phyloP scores from a whole-genome alignment of 2,329 filamentous ascomycete species.

The Zymoseptoria pseudotritici region DNA sequence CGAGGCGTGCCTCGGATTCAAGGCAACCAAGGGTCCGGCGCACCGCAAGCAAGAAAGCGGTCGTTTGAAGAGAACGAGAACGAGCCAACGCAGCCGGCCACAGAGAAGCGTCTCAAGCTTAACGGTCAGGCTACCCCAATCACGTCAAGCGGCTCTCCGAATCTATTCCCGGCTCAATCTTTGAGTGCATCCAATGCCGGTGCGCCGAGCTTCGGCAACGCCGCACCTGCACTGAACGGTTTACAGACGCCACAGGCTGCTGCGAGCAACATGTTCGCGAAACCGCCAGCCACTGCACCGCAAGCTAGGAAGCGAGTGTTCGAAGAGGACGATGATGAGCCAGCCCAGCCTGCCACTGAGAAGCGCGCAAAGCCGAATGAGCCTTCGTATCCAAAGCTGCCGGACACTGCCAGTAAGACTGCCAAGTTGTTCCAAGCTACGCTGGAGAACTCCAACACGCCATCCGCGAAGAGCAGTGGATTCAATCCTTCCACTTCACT shows the following conservation, averaged over 20 bases:
- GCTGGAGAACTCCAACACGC: constrained; percentile 19
- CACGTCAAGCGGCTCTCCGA: neutral
- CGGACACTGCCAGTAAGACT: constrained; percentile 25
- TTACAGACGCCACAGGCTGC: constrained; percentile 15
- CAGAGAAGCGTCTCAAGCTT: constrained; percentile 25
- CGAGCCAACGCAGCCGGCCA: constrained; percentile 13
- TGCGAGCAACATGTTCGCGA: constrained; percentile 11
- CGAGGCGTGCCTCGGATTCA: constrained; percentile 4
- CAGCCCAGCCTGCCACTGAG: constrained; percentile 20
- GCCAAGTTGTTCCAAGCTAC: constrained; percentile 26
- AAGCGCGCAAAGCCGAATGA: constrained; percentile 26
- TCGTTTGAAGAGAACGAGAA: constrained; percentile 16
- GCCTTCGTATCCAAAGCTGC: constrained; percentile 24
- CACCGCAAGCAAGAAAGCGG: constrained; percentile 22
- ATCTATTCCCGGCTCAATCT: neutral
- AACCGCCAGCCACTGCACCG: constrained; percentile 23
- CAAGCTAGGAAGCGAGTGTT: constrained; percentile 22
- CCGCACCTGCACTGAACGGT: neutral
- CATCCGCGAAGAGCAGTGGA: constrained; percentile 5
- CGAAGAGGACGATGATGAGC: constrained; percentile 12
- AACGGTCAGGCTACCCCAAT: neutral
- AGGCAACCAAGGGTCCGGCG: constrained; percentile 1
- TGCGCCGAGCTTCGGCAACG: neutral
- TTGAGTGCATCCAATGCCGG: neutral
- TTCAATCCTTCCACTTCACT: constrained; percentile 15